Base-by-base conservation (phyloP, 306 rosid genomes). In the Sicyos edulis region DNA sequence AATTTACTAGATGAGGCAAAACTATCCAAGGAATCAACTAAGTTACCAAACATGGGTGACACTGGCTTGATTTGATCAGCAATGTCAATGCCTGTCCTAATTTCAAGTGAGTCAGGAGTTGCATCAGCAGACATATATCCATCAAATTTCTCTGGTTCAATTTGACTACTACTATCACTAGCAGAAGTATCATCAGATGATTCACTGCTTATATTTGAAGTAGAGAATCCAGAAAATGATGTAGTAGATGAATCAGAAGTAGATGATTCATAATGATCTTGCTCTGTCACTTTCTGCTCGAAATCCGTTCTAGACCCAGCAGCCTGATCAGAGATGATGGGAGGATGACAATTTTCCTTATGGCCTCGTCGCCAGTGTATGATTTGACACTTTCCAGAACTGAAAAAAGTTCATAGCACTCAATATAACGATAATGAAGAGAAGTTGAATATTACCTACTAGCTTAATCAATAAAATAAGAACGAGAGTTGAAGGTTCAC, bases 311-410 rank as follows among this genome's bases (percentile, higher is more conserved):
- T 77, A 52, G 12, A 67, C 24, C 65, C 82, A 78, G 72, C 47
- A 75, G 34, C 74, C 50, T 4, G 68, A 19, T 73, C 59, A 63
- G 56, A 34, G 54, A 19, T 65, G 69, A 29, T 76, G 26, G 86
- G 85, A 80, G 95, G 95, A 70, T 26, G 86, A 68, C 99, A 93
- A 51, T 93, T 91, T 32, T 81, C 88, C 81, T 81, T 93, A 84
- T 93, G 97, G 44, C 99, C 99, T 82, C 85, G 96, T 52, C 92
- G 86, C 99, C 97, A 93, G 78, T 93, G 98, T 75, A 85, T 68
- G 21, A 90, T 87, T 86, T 93, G 97, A 78, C 98, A 93, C 83
- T 85, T 82, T 42, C 87, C 86, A 40, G 98, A 88, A 82, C 98
- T 92, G 80, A 57, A 87, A 88, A 40, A 74, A 64, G 10, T 10